Conservation (phyloP, 345 rosid species). For the Toxicodendron radicans region DNA sequence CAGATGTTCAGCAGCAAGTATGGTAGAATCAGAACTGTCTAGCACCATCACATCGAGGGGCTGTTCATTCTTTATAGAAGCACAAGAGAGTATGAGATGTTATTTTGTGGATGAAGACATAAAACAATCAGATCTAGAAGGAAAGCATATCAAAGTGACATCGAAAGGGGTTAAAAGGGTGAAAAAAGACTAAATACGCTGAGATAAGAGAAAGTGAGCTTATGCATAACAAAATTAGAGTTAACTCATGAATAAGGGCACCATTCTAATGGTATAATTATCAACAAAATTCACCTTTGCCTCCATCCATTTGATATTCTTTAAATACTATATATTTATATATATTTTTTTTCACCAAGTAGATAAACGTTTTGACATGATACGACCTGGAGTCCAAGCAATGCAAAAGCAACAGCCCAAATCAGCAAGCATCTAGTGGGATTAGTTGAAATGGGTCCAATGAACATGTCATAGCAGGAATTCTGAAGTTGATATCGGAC, state of each 20-base stretch:
- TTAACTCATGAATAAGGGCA: background rate
- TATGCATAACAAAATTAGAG: background rate
- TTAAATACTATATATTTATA: background rate
- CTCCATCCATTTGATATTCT: background rate
- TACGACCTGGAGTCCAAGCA: constrained; percentile 2
- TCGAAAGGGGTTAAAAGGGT: background rate
- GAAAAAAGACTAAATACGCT: background rate
- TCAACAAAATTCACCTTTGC: background rate
- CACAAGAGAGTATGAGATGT: constrained; percentile 3
- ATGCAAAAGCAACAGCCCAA: background rate
- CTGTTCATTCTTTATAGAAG: constrained; percentile 30
- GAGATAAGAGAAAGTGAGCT: background rate
- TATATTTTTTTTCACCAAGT: background rate
- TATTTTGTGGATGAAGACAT: constrained; percentile 3
- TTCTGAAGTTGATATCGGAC: background rate
- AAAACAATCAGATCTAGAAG: constrained; percentile 1
- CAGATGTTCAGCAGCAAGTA: constrained; percentile 9
- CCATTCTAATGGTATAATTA: background rate
- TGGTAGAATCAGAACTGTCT: constrained; percentile 27
- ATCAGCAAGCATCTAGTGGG: background rate
- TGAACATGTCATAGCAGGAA: background rate
- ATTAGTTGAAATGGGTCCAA: background rate
- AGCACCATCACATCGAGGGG: constrained; percentile 22
- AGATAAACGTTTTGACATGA: background rate
- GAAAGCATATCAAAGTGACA: background rate